Conservation (phyloP, 129 eudicot genomes). For the Ambrosia trifida region DNA sequence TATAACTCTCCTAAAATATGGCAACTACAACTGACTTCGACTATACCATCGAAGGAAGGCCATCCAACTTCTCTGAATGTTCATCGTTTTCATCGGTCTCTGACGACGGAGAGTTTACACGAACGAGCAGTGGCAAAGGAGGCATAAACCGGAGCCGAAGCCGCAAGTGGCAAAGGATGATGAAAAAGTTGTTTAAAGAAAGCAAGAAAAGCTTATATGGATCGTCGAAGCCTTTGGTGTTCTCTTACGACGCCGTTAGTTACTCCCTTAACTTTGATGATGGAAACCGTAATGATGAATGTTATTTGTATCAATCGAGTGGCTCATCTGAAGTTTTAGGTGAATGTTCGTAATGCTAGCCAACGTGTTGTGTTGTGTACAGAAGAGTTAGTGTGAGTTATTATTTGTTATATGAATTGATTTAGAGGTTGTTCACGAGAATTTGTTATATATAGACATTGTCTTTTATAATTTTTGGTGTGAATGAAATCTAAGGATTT, state of each 20-base stretch:
- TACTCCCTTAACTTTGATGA: conserved; percentile 77
- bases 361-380: not conserved
- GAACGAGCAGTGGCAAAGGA: conserved; percentile 1
- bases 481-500: not conserved
- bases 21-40: not conserved
- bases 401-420: not conserved
- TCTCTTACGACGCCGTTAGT: conserved; percentile 66
- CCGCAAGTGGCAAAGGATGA: conserved; percentile 47
- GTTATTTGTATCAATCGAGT: conserved; percentile 1
- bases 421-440: too few relatives aligned
- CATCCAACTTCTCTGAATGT: conserved; percentile 24
- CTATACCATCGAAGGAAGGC: conserved; percentile 1
- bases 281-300: conserved; percentile 39
- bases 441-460: too few relatives aligned
- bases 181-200: conserved; percentile 49
- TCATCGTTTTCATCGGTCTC: conserved; percentile 33
- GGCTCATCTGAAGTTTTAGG: not conserved
- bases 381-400: not conserved
- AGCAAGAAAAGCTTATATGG: conserved; percentile 51
- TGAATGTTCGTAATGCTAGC: not conserved
- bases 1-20: not conserved
- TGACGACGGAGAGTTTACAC: conserved; percentile 54
- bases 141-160: not conserved
- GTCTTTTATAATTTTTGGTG: not conserved
- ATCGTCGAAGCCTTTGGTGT: conserved; percentile 44